Evolutionary conservation across 2,329 filamentous ascomycete genomes (phyloP).

Genomic region (Aspergillus pseudoterreus): DNA sequence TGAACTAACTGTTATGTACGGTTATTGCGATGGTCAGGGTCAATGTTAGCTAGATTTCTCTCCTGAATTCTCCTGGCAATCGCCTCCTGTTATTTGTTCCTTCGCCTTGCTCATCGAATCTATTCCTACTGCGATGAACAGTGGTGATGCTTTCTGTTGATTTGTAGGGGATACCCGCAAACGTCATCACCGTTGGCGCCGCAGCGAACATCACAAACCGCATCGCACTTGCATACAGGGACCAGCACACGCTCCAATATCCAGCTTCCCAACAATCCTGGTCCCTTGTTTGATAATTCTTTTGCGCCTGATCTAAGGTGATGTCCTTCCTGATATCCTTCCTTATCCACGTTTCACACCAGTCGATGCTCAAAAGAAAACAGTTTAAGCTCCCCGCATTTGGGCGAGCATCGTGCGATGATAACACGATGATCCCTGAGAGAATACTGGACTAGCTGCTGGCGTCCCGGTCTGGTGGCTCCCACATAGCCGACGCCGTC

Average conservation of each 20-base stretch:
- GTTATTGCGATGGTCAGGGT: neutral
- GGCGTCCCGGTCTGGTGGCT: constrained; percentile 3
- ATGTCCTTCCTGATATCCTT: neutral
- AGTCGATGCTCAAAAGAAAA: neutral
- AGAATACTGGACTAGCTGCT: neutral
- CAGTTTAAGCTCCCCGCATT: neutral
- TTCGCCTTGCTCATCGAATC: neutral
- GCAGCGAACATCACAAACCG: neutral
- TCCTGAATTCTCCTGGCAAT: neutral
- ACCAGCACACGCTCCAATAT: neutral
- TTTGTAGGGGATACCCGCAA: neutral
- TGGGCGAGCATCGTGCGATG: neutral
- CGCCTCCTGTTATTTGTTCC: neutral
- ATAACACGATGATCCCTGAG: neutral
- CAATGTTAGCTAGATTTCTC: neutral
- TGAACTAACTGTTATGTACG: neutral
- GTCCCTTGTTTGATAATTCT: too few species aligned
- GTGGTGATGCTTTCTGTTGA: neutral
- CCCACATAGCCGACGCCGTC: constrained; percentile 9
- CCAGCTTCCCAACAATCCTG: neutral
- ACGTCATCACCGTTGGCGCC: neutral
- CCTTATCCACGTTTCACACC: neutral
- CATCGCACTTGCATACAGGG: neutral
- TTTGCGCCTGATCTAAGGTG: neutral
- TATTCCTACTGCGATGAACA: neutral